Evolutionary conservation across 345 rosid genomes (phyloP), one percentile per base, ranked within the genome.

Genomic region (Hevea brasiliensis): DNA sequence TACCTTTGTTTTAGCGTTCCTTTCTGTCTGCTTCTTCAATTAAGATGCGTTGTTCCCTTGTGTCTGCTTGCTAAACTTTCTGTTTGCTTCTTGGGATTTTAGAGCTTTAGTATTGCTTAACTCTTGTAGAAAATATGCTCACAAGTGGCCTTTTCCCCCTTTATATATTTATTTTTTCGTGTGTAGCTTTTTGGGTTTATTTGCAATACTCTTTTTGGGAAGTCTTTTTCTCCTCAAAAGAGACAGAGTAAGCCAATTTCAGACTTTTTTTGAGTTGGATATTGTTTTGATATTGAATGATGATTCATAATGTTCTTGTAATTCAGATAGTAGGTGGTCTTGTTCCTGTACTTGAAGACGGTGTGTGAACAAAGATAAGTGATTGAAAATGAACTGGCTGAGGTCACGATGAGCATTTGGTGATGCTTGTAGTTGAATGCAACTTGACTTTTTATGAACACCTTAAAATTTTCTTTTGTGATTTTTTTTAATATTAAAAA

Each of bases 81-180:
- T 63, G 29, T 63, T 63, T 63, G 67, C 29, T 63, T 21, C 18
- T 41, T n/a, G 67, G 45, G 21, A 40, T 17, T 32, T 61, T 41
- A 63, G 17, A 61, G 66, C 6, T n/a, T 63, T 63, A 63, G 12
- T 21, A 63, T 18, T 62, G 47, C n/a, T 37, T 13, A 20, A 40
- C 1, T 62, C 8, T 62, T 62, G 45, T 27, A 20, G 3, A 37
- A 42, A 29, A 29, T 60, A 17, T 60, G 64, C 41, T 60, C 18
- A 1, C 18, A 58, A 58, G 12, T 24, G 4, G 35, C 35, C 26
- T 13, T 3, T 3, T 23, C 17, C 1, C 61, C 48, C 10, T 14
- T 3, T 45, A 10, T 26, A 4, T 58, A 24, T 24, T 11, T 7
- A 58, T 58, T 27, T 3, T 4, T 58, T 11, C n/a, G n/a, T 13